Percentiles rank a stretch among this genome's conserved stretches.
Evolutionary conservation across 108 stramenopile species (phyloP).

Genomic region (Nitzschia sp.): DNA sequence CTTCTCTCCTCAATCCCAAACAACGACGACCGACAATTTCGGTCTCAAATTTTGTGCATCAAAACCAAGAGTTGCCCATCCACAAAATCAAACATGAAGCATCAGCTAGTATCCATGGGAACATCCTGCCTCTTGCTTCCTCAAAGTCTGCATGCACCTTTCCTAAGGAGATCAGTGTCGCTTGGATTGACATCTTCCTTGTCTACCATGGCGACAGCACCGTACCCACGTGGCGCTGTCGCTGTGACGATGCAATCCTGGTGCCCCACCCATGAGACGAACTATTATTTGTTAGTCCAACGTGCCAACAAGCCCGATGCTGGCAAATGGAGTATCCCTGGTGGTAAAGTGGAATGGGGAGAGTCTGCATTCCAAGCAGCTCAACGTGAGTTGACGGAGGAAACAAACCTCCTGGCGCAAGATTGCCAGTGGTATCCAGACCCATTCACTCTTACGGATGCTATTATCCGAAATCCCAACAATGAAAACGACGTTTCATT

Average conservation of each 20-base stretch:
- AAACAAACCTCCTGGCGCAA: conserved; percentile 40
- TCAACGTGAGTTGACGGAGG: conserved; percentile 64
- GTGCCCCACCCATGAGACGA: not conserved
- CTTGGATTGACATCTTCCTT: not conserved
- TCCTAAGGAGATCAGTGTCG: not conserved
- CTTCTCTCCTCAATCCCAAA: too few relatives aligned
- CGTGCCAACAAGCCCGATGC: conserved; percentile 65
- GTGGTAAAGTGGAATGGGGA: conserved; percentile 67
- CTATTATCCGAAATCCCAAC: conserved; percentile 8
- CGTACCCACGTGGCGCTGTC: conserved; percentile 36
- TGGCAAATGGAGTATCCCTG: conserved; percentile 68
- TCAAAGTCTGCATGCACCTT: too few relatives aligned
- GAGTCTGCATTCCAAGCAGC: conserved; percentile 61
- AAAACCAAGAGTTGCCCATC: too few relatives aligned
- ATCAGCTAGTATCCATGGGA: too few relatives aligned
- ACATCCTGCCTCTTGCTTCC: too few relatives aligned
- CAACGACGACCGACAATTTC: too few relatives aligned
- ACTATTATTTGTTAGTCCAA: conserved; percentile 52
- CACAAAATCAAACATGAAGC: too few relatives aligned
- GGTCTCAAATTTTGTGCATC: too few relatives aligned
- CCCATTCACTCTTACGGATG: conserved; percentile 36
- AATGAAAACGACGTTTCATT: conserved; percentile 13
- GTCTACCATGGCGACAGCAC: not conserved
- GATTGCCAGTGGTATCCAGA: conserved; percentile 24
- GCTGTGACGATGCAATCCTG: conserved; percentile 31